These are phyloP conservation scores for Eustoma russellianum DNA, from an alignment of 257 asterid species.

Conservation along the genomic window DNA sequence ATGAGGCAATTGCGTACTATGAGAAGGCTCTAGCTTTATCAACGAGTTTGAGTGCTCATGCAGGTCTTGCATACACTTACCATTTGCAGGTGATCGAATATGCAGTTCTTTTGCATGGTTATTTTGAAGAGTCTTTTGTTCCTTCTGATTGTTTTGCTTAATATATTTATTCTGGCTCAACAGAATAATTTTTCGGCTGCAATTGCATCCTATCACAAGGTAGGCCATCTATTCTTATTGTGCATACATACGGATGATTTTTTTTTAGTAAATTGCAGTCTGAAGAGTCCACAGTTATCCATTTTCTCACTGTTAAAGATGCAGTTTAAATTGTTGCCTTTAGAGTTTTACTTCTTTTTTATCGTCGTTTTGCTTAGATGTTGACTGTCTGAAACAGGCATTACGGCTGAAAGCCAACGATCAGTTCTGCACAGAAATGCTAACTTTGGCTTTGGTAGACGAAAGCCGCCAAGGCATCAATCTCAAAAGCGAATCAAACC, in stretches of 20 bases:
- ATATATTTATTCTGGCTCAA: slow-evolving; percentile 7
- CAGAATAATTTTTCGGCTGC: slow-evolving; percentile 82
- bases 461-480: slow-evolving; percentile 43
- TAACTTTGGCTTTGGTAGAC: slow-evolving; percentile 72
- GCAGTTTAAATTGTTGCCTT: no score
- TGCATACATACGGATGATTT: not conserved
- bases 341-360: not conserved
- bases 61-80: slow-evolving; percentile 94
- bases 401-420: slow-evolving; percentile 77
- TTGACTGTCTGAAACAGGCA: slow-evolving; percentile 39
- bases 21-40: slow-evolving; percentile 96
- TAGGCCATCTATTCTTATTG: slow-evolving; percentile 8
- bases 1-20: slow-evolving; percentile 69
- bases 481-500: slow-evolving; percentile 8
- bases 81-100: slow-evolving; percentile 64
- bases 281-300: no score
- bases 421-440: slow-evolving; percentile 84
- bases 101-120: not conserved
- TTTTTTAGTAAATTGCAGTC: not conserved
- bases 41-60: slow-evolving; percentile 81
- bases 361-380: not conserved
- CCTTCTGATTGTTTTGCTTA: not conserved
- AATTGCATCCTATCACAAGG: slow-evolving; percentile 88
- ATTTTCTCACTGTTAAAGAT: no score
- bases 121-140: not conserved